These are phyloP conservation scores for Batkoa obscura DNA, from an alignment of 371 early-diverging fungal genomes.

Conservation along the genomic window DNA sequence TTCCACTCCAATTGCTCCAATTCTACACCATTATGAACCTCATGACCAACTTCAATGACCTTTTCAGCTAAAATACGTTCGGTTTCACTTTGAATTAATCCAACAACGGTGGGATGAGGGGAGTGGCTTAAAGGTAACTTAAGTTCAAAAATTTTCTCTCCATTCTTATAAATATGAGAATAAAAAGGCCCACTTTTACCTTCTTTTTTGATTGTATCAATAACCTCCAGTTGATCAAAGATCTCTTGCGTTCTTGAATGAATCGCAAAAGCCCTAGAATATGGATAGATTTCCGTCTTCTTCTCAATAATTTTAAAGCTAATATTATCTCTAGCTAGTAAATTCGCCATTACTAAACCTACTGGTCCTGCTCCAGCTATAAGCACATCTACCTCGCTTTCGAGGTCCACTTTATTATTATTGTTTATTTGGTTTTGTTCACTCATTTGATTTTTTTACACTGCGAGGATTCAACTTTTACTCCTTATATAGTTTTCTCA, in stretches of 20 bases:
- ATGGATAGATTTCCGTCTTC: neutral
- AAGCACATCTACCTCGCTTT: constrained; percentile 3
- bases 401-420: too few species aligned
- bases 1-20: neutral
- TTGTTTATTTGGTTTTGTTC: too few species aligned
- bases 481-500: too few species aligned
- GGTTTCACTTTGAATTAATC: neutral
- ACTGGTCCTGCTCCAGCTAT: constrained; percentile 15
- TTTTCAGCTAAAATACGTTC: neutral
- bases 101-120: neutral
- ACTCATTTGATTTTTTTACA: too few species aligned
- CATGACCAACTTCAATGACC: constrained; percentile 2
- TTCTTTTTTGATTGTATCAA: neutral
- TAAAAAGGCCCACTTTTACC: neutral
- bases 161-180: neutral
- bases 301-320: neutral
- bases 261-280: constrained; percentile 1
- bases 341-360: constrained; percentile 11
- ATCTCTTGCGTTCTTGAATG: neutral
- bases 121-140: neutral
- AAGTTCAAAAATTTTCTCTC: neutral
- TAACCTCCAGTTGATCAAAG: neutral
- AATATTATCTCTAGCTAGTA: constrained; percentile 4
- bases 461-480: too few species aligned
- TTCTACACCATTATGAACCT: constrained; percentile 1